Conservation (phyloP, 768 basidiomycete species). For the Xerocomus spinulosus region DNA sequence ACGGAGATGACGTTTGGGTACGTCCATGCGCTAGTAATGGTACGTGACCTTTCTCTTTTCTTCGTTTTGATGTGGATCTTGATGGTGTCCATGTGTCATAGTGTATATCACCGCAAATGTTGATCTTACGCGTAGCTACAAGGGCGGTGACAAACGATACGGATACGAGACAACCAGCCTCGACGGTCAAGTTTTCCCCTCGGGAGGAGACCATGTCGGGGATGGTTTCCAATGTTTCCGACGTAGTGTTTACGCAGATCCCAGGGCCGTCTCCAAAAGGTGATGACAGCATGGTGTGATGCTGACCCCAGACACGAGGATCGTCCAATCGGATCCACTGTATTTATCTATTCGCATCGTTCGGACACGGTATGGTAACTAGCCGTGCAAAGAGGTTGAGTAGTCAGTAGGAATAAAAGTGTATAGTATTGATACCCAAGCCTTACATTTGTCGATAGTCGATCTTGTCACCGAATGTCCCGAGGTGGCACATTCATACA, state of each 20-base stretch:
- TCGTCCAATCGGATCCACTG: too few species aligned
- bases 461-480: too few species aligned
- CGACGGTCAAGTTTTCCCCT: constrained; percentile 7
- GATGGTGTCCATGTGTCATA: background rate
- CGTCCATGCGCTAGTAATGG: constrained; percentile 2
- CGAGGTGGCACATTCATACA: too few species aligned
- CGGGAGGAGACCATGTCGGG: background rate
- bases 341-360: too few species aligned
- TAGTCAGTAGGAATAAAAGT: too few species aligned
- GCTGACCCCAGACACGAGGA: too few species aligned
- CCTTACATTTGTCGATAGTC: too few species aligned
- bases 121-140: constrained; percentile 9
- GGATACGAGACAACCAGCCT: background rate
- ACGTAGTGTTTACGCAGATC: background rate
- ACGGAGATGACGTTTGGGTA: background rate
- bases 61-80: background rate
- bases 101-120: constrained; percentile 11
- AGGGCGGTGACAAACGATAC: background rate
- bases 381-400: too few species aligned
- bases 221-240: background rate
- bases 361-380: too few species aligned
- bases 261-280: background rate
- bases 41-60: background rate
- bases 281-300: background rate
- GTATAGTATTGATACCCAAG: too few species aligned